Base-by-base conservation (phyloP, 345 rosid species). In the Combretum micranthum region DNA sequence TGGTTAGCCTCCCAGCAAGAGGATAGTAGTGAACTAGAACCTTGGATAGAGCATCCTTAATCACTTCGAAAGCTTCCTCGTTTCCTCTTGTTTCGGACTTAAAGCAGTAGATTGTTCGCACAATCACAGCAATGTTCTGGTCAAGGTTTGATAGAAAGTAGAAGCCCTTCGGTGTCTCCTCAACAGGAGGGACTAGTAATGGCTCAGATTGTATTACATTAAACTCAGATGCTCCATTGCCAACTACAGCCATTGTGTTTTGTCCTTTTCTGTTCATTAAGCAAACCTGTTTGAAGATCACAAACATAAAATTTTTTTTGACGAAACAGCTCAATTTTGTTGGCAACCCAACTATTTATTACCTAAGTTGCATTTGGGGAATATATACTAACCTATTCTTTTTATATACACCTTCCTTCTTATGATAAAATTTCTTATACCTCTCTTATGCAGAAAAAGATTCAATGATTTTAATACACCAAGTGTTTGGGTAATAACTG, bases 101-200 rank as follows among this genome's bases (percentile, higher is more conserved):
- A 52, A 83, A 85, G 81, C 84, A 85, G 80, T 85, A 88, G 61
- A 82, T 64, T n/a, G 98, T 82, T 13, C 85, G 81, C 44, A 91
- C 82, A 37, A 74, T 77, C 48, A 84, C 88, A 0, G 95, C 96
- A 15, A 91, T 82, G 79, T 91, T 91, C 69, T 91, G 95, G 64
- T 91, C 95, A 37, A 91, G 95, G 76, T 85, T 91, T 0, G 83
- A 77, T 26, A 91, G 90, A 78, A 72, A 91, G 51, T 85, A 80
- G 5, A 76, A 65, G 56, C 90, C 92, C 57, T 69, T 83, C 55
- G 72, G 61, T 4, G 96, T 91, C 60, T 85, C 82, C 66, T 77
- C 72, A 2, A 77, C 81, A 0, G 96, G 92, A 17, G 74, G 76
- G 58, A 91, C 80, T 22, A 85, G 67, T 55, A 65, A 62, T 2